Evolutionary conservation across 2,329 filamentous ascomycete species (phyloP).

Genomic region (Catunica adiposa): DNA sequence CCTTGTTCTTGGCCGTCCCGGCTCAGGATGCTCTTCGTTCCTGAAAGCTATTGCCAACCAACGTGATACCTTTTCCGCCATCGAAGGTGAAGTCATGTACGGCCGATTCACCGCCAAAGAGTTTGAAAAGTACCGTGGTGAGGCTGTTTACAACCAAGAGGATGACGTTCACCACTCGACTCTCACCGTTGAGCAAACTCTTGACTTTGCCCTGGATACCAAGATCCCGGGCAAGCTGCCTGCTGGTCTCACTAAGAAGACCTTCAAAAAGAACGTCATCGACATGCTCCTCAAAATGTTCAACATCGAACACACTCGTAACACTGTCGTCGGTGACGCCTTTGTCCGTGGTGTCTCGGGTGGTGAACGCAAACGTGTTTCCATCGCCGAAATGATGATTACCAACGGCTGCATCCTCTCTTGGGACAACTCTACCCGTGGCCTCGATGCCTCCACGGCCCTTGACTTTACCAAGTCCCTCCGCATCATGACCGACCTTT

Average conservation of each 20-base stretch:
- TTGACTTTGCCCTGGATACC: slow-evolving; percentile 69
- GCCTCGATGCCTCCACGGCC: slow-evolving; percentile 51
- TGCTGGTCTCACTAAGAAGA: slow-evolving; percentile 50
- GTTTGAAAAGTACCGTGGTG: slow-evolving; percentile 61
- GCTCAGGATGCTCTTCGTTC: slow-evolving; percentile 54
- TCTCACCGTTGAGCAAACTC: slow-evolving; percentile 72
- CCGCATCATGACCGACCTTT: slow-evolving; percentile 67
- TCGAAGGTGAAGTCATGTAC: slow-evolving; percentile 56
- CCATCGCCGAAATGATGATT: slow-evolving; percentile 69
- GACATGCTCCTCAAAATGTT: slow-evolving; percentile 73
- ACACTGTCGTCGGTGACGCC: slow-evolving; percentile 70
- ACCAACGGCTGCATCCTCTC: slow-evolving; percentile 54
- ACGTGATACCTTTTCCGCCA: slow-evolving; percentile 36
- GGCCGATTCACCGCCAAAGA: slow-evolving; percentile 55
- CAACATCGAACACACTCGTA: slow-evolving; percentile 75
- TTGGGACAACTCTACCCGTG: slow-evolving; percentile 61
- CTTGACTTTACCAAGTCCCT: slow-evolving; percentile 53
- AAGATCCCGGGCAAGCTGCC: slow-evolving; percentile 73
- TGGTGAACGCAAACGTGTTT: slow-evolving; percentile 64
- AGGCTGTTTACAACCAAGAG: slow-evolving; percentile 74
- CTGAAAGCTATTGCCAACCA: slow-evolving; percentile 54
- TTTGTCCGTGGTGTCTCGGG: slow-evolving; percentile 69
- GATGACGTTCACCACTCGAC: slow-evolving; percentile 77
- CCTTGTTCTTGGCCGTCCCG: slow-evolving; percentile 62
- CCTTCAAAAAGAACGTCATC: slow-evolving; percentile 64